A percentile compares a stretch with the other conserved stretches of the same genome.
These are phyloP conservation scores for Biscogniauxia marginata DNA, from an alignment of 2,329 filamentous ascomycete genomes.

Conservation along the genomic window DNA sequence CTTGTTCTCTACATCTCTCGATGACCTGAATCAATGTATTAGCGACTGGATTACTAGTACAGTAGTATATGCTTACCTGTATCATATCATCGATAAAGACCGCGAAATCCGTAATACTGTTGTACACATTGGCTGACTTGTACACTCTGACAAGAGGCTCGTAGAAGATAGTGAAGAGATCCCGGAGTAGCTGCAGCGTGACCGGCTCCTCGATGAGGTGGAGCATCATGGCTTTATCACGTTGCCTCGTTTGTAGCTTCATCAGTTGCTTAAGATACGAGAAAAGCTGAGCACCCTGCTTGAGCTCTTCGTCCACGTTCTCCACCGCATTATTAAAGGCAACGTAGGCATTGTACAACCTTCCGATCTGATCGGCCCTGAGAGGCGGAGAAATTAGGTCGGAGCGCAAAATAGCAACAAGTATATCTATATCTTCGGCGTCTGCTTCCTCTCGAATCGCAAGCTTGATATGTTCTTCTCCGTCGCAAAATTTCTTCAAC, in stretches of 20 bases:
- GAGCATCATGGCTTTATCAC: constrained; percentile 98
- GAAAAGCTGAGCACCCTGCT: constrained; percentile 86
- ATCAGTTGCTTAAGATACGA: constrained; percentile 92
- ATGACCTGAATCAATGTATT: constrained; percentile 49
- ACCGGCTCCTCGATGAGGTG: constrained; percentile 92
- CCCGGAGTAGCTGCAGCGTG: constrained; percentile 93
- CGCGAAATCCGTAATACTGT: constrained; percentile 94
- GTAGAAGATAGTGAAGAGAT: constrained; percentile 98
- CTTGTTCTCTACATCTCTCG: constrained; percentile 65
- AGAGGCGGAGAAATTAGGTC: constrained; percentile 73
- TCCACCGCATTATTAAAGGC: constrained; percentile 95
- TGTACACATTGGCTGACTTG: constrained; percentile 98
- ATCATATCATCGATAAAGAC: constrained; percentile 93
- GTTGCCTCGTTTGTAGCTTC: constrained; percentile 85
- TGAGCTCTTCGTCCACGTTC: constrained; percentile 83
- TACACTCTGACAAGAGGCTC: constrained; percentile 96
- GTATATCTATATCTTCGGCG: constrained; percentile 74
- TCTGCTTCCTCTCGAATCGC: constrained; percentile 71
- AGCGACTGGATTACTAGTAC: not conserved
- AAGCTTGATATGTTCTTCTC: constrained; percentile 72
- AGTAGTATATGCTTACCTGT: constrained; percentile 50
- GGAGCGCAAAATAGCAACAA: constrained; percentile 81
- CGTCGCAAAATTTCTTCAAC: constrained; percentile 74
- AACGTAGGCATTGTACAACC: constrained; percentile 90
- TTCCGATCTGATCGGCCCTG: constrained; percentile 71